Base-by-base conservation (phyloP, 495 filamentous ascomycete genomes). In the Penicillium verhagenii region DNA sequence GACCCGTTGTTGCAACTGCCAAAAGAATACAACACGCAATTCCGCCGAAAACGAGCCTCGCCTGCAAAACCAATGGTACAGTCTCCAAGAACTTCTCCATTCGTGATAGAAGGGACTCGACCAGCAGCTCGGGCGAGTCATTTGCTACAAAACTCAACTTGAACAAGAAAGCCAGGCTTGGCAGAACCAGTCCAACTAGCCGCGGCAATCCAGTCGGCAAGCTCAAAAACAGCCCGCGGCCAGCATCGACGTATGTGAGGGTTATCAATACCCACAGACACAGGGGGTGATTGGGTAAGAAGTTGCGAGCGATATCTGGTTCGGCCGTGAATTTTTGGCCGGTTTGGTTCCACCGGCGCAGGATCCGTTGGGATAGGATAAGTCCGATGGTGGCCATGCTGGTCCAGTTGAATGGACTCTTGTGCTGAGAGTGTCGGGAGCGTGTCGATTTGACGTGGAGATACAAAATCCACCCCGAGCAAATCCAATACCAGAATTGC, bases 401-500 rank as follows among this genome's bases (percentile, higher is more conserved):
- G 18, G 37, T 26, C n/a, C 52, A 40, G 14, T 61, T 19, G 6
- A 37, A 39, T 5, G 3, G 4, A 19, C 9, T 31, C 2, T 21
- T 44, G 33, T n/a, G 47, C 20, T 14, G 44, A 16, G 58, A 31
- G 25, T 19, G 8, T 24, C 9, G 21, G 20, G 51, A 38, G 16
- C 51, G 54, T 26, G 61, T 67, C 45, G 70, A 76, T 68, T 79
- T 86, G 29, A 86, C 59, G 51, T 79, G 79, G 2, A 95, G 72
- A 55, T 82, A 80, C 40, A 81, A 72, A 38, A 89, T 72, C 92
- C 92, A 99, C 2, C 80, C 86, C 0, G 89, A 86, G 11, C 87
- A 83, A 16, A 82, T 66, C 92, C 92, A 96, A 69, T 97, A 97
- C 94, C 94, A 99, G 69, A 96, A 96, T 57, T 97, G 88, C 21